Percentiles rank a stretch among this genome's conserved stretches.
Evolutionary conservation across 2,329 filamentous ascomycete genomes (phyloP).

Genomic region (Trichoderma sp.): DNA sequence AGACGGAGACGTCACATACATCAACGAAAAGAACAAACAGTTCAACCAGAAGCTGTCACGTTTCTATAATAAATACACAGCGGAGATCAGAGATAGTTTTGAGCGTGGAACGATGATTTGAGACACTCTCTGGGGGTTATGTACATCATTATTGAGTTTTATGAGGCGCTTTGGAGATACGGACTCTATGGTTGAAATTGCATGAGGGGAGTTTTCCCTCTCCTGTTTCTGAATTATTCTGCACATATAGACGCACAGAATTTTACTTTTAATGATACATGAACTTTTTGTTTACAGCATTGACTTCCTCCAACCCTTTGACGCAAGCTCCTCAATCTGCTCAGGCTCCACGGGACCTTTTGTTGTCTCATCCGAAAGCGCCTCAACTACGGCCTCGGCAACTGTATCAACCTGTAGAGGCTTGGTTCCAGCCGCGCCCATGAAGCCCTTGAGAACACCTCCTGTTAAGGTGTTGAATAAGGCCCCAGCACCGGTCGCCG

Average conservation of each 20-base stretch:
- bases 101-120: constrained; percentile 95
- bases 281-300: constrained; percentile 64
- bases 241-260: constrained; percentile 19
- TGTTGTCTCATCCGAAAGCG: constrained; percentile 68
- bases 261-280: constrained; percentile 3
- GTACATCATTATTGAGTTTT: not conserved
- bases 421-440: constrained; percentile 81
- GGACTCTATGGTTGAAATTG: not conserved
- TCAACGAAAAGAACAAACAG: constrained; percentile 99
- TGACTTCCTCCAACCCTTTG: constrained; percentile 79
- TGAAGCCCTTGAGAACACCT: constrained; percentile 69
- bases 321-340: constrained; percentile 78
- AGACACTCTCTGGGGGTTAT: not conserved
- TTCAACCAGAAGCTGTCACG: constrained; percentile 96
- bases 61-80: constrained; percentile 98
- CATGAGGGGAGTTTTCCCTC: not conserved
- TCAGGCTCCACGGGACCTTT: constrained; percentile 74
- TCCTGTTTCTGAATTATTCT: constrained; percentile 24
- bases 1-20: constrained; percentile 91
- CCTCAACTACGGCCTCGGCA: constrained; percentile 86
- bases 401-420: constrained; percentile 85
- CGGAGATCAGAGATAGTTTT: constrained; percentile 95
- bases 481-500: constrained; percentile 69
- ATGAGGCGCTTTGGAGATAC: not conserved
- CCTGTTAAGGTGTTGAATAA: constrained; percentile 75